Evolutionary conservation across 768 basidiomycete species (phyloP).

Genomic region (Multifurca ochricompacta): DNA sequence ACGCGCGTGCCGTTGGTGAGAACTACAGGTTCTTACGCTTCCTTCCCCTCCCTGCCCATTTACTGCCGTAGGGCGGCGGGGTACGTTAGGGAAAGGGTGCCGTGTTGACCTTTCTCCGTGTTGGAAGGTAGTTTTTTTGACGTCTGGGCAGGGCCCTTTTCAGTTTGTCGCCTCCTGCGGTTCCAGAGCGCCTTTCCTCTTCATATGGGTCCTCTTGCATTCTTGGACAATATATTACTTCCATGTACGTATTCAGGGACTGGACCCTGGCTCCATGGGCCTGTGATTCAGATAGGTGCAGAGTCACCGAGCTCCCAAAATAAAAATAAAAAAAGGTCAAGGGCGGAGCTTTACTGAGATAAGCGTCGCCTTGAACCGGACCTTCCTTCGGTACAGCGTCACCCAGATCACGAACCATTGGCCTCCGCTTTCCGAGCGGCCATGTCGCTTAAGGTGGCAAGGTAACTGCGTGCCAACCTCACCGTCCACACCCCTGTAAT

Average conservation of each 20-base stretch:
- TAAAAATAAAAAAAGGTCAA: not conserved
- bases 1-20: conserved; percentile 15
- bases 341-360: conserved; percentile 9
- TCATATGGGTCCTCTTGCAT: conserved; percentile 4
- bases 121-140: conserved; percentile 14
- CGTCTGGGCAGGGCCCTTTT: conserved; percentile 6
- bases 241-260: conserved; percentile 17
- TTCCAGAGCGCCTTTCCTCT: conserved; percentile 15
- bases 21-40: conserved; percentile 10
- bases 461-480: conserved; percentile 10
- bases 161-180: conserved; percentile 11
- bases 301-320: conserved; percentile 4
- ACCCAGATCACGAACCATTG: not conserved
- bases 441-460: not conserved
- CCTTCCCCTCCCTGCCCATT: conserved; percentile 11
- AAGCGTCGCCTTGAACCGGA: conserved; percentile 8
- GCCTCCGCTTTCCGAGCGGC: not conserved
- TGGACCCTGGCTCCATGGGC: conserved; percentile 11
- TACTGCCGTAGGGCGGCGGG: conserved; percentile 7
- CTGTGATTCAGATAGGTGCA: conserved; percentile 1
- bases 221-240: conserved; percentile 15
- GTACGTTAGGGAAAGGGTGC: conserved; percentile 7
- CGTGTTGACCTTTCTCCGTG: conserved; percentile 11
- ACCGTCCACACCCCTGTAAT: conserved; percentile 1
- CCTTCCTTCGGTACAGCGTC: conserved; percentile 5